Percentiles rank a stretch among this genome's conserved stretches.
Evolutionary conservation across 148 eudicot species (phyloP).

Genomic region (Silene uniflora): DNA sequence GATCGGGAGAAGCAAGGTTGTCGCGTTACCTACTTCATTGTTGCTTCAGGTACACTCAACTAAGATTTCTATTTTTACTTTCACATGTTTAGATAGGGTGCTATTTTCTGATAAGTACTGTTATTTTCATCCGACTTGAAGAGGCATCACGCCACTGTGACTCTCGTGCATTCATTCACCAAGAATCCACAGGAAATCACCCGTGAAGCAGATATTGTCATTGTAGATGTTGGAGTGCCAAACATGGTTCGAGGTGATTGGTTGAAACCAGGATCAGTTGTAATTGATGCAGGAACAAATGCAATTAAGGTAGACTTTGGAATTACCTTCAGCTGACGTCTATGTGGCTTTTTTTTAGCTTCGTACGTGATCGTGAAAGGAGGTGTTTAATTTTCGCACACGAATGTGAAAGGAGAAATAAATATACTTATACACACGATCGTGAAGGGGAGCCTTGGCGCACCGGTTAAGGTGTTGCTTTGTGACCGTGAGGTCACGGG

Average conservation of each 20-base stretch:
- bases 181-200: constrained; percentile 45
- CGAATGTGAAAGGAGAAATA: too few species aligned
- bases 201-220: constrained; percentile 46
- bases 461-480: too few species aligned
- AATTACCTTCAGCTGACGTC: background rate
- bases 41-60: constrained; percentile 42
- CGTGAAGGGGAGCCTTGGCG: too few species aligned
- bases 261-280: constrained; percentile 51
- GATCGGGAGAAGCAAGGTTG: constrained; percentile 52
- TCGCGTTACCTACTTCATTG: constrained; percentile 48
- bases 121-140: constrained; percentile 27
- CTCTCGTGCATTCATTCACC: constrained; percentile 49
- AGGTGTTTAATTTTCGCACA: too few species aligned
- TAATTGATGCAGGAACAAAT: constrained; percentile 52
- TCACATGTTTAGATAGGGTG: background rate
- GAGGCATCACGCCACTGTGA: constrained; percentile 58
- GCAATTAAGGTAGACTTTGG: constrained; percentile 37
- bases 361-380: too few species aligned
- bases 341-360: too few species aligned
- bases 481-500: too few species aligned
- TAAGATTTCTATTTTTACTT: background rate
- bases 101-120: background rate
- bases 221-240: constrained; percentile 51
- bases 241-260: constrained; percentile 54
- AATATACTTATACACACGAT: too few species aligned